phyloP scores from a whole-genome alignment of 257 asterid species.

The Nicotiana tomentosiformis region DNA sequence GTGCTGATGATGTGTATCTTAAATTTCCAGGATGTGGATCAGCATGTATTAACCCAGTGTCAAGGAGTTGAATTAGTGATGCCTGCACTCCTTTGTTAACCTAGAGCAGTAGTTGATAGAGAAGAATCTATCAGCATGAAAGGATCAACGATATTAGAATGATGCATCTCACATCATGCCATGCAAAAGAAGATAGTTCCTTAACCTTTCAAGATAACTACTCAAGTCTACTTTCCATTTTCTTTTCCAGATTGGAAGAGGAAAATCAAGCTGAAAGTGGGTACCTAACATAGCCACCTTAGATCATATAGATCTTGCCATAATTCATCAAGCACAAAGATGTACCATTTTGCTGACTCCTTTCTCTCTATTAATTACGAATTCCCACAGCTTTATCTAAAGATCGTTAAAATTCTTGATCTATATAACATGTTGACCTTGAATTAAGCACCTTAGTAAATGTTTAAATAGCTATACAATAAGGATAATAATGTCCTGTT shows the following conservation, averaged over 20 bases:
- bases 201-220: constrained; percentile 3
- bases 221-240: constrained; percentile 1
- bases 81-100: constrained; percentile 95
- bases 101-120: constrained; percentile 31
- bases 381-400: background rate
- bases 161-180: constrained; percentile 3
- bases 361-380: background rate
- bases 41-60: constrained; percentile 93
- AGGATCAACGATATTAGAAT: background rate
- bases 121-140: constrained; percentile 11
- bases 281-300: background rate
- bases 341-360: background rate
- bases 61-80: constrained; percentile 86
- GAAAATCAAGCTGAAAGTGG: background rate
- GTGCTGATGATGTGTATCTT: constrained; percentile 65
- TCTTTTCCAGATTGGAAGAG: background rate
- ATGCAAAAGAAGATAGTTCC: background rate
- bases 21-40: constrained; percentile 98
- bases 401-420: background rate
- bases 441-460: background rate
- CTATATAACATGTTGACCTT: background rate
- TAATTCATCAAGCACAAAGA: background rate
- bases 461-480: background rate
- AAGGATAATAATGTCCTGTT: background rate
- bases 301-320: background rate